phyloP scores from a whole-genome alignment of 768 basidiomycete genomes.

The Hemileccinum impolitum region DNA sequence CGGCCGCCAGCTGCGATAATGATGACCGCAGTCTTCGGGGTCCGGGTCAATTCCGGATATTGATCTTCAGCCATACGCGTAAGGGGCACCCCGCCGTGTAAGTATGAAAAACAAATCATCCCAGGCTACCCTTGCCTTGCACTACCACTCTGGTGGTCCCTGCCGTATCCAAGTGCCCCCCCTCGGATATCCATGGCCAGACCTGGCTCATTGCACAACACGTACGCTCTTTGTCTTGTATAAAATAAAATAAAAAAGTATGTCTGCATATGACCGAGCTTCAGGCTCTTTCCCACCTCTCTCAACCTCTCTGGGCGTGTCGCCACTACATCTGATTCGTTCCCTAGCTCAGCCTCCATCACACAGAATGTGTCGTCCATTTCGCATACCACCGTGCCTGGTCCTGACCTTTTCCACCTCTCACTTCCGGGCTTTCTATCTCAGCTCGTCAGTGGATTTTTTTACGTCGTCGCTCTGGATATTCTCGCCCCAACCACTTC shows the following conservation, averaged over 20 bases:
- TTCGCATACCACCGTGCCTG: conserved; percentile 12
- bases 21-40: conserved; percentile 17
- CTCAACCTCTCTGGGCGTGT: too few species aligned
- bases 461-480: neutral
- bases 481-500: neutral
- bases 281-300: neutral
- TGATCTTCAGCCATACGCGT: conserved; percentile 19
- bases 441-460: neutral
- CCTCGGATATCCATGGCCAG: conserved; percentile 20
- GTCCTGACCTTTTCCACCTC: conserved; percentile 6
- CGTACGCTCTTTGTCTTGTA: neutral
- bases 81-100: conserved; percentile 31
- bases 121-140: conserved; percentile 16
- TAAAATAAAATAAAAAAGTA: conserved; percentile 1
- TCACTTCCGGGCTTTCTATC: neutral
- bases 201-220: neutral
- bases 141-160: conserved; percentile 3
- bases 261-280: neutral
- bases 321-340: conserved; percentile 7
- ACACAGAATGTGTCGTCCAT: conserved; percentile 2
- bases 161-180: neutral
- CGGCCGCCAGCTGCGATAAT: conserved; percentile 7
- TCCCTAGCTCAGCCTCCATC: conserved; percentile 14
- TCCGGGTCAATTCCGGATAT: conserved; percentile 7
- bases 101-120: conserved; percentile 9